Evolutionary conservation across 202 grass and related monocot species (phyloP).

Genomic region (Elaeis oleifera): DNA sequence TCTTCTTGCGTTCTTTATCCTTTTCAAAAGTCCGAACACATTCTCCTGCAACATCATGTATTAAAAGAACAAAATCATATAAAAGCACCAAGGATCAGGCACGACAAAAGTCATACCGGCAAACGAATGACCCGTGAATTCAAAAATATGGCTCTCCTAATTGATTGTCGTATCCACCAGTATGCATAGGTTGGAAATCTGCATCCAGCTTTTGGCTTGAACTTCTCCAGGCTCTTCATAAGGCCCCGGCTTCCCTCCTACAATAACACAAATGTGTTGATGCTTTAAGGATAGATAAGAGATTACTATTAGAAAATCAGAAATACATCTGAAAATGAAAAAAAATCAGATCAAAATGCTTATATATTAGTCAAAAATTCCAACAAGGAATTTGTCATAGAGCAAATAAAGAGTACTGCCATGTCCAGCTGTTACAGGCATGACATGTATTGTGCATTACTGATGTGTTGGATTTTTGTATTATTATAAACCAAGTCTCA

Average conservation of each 20-base stretch:
- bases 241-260: conserved; percentile 85
- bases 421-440: no score
- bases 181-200: conserved; percentile 81
- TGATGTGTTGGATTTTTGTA: no score
- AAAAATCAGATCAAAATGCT: no score
- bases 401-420: no score
- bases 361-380: no score
- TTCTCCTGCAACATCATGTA: conserved; percentile 42
- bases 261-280: conserved; percentile 8
- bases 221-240: conserved; percentile 89
- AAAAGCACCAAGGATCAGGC: neutral
- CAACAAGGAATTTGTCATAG: no score
- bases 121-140: conserved; percentile 77
- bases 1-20: conserved; percentile 52
- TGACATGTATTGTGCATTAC: no score
- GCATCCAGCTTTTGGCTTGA: conserved; percentile 69
- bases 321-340: no score
- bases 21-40: conserved; percentile 56
- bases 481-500: no score
- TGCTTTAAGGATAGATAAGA: neutral
- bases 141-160: conserved; percentile 77
- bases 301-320: neutral
- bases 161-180: conserved; percentile 85
- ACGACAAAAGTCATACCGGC: conserved; percentile 40
- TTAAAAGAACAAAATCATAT: conserved; percentile 7